A percentile compares a stretch with the other conserved stretches of the same genome.
Conservation (phyloP, 2,329 filamentous ascomycete species). For the Aspergillus latus region DNA sequence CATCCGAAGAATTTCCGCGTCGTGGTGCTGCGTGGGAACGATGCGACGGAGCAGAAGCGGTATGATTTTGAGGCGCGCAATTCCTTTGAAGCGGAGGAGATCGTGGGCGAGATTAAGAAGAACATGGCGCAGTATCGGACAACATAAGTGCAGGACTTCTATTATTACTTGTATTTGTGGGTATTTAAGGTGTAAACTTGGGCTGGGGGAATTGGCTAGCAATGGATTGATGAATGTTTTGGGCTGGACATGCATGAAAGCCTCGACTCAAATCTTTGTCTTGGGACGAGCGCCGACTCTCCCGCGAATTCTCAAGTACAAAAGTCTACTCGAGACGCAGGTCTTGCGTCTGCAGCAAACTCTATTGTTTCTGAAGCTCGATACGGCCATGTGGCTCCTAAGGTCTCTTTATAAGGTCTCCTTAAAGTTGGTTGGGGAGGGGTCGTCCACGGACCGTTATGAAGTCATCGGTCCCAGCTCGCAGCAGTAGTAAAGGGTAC, state of each 20-base stretch:
- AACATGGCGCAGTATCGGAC: constrained; percentile 51
- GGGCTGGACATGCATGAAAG: constrained; percentile 1
- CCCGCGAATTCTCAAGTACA: background rate
- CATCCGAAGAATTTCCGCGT: constrained; percentile 65
- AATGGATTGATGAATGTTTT: background rate
- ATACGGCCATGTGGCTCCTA: background rate
- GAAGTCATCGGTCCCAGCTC: constrained; percentile 2
- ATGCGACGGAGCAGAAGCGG: constrained; percentile 63
- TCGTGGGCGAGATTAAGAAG: constrained; percentile 63
- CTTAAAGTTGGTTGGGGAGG: background rate
- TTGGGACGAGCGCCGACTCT: background rate
- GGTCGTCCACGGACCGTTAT: background rate
- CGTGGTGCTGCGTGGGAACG: constrained; percentile 60
- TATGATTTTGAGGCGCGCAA: constrained; percentile 66
- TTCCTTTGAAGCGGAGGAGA: constrained; percentile 58
- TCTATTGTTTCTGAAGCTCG: background rate
- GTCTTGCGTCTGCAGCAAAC: background rate
- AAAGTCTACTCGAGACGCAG: background rate
- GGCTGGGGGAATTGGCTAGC: background rate
- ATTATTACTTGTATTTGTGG: constrained; percentile 7
- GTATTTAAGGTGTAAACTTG: background rate
- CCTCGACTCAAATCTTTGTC: background rate
- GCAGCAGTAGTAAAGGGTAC: background rate
- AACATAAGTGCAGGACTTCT: constrained; percentile 23
- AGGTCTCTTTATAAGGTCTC: background rate